Percentiles rank a stretch among this genome's conserved stretches.
These are phyloP conservation scores for Pleurotus salmoneostramineus DNA, from an alignment of 768 basidiomycete genomes.

Conservation along the genomic window DNA sequence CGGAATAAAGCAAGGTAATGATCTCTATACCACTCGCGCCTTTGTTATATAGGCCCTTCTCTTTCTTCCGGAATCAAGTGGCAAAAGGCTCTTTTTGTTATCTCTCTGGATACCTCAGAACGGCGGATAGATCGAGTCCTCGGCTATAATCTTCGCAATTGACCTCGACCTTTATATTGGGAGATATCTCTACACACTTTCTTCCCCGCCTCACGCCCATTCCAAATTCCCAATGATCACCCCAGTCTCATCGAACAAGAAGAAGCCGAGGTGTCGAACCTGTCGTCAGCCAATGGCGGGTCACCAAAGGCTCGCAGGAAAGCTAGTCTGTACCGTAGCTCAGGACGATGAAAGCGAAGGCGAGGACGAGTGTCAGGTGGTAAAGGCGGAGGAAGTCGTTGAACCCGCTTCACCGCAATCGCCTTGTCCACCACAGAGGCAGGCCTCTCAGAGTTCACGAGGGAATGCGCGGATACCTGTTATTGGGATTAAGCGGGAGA, in stretches of 20 bases:
- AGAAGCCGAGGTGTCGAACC: conserved; percentile 13
- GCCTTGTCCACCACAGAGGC: background rate
- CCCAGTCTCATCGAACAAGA: conserved; percentile 3
- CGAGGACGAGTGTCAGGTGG: background rate
- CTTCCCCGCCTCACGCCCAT: background rate
- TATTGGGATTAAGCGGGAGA: background rate
- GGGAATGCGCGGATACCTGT: too few relatives aligned
- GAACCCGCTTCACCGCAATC: background rate
- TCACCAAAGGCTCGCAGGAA: background rate
- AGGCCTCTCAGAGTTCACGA: background rate
- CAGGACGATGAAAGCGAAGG: background rate
- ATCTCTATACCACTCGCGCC: too few relatives aligned
- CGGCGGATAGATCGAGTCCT: too few relatives aligned
- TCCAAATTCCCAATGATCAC: background rate
- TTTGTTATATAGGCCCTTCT: too few relatives aligned
- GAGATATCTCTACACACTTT: background rate
- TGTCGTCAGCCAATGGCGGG: conserved; percentile 6
- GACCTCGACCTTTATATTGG: too few relatives aligned
- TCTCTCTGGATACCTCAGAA: too few relatives aligned
- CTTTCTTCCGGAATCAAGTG: too few relatives aligned
- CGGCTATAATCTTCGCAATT: too few relatives aligned
- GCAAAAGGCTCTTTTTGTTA: too few relatives aligned
- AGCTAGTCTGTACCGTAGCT: background rate
- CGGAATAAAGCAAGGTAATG: too few relatives aligned
- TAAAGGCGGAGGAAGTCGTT: background rate